Evolutionary conservation across 805 yeast genomes (phyloP).

Genomic region (Tetrapisispora iriomotensis): DNA sequence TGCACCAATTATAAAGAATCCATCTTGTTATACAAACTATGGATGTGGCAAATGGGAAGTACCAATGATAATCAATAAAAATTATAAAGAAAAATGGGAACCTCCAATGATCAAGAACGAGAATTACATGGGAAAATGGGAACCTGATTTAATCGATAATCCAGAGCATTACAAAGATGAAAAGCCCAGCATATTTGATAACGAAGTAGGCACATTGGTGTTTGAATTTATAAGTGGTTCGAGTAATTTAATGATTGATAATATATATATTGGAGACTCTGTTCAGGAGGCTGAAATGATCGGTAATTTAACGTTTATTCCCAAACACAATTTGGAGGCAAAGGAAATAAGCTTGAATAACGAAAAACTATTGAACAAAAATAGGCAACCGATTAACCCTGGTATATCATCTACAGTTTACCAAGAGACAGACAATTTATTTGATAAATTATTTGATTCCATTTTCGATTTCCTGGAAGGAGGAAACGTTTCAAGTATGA

Average conservation of each 20-base stretch:
- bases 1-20: conserved; percentile 63
- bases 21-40: conserved; percentile 48
- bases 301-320: conserved; percentile 59
- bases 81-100: conserved; percentile 68
- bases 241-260: conserved; percentile 62
- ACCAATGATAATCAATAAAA: conserved; percentile 57
- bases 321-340: background rate
- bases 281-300: conserved; percentile 70
- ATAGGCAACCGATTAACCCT: conserved; percentile 2
- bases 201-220: conserved; percentile 59
- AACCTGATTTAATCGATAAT: conserved; percentile 53
- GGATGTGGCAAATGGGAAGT: conserved; percentile 83
- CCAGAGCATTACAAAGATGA: conserved; percentile 56
- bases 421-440: background rate
- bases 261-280: conserved; percentile 76
- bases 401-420: too few species aligned
- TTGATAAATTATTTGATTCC: conserved; percentile 3
- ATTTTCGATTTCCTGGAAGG: conserved; percentile 2
- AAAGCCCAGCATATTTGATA: conserved; percentile 49
- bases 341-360: background rate
- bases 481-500: background rate
- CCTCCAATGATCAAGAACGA: conserved; percentile 67
- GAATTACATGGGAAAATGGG: conserved; percentile 70
- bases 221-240: conserved; percentile 88
- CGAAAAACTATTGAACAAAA: background rate